These are phyloP conservation scores for Lipomyces mesembrius DNA, from an alignment of 805 yeast genomes.

Conservation along the genomic window DNA sequence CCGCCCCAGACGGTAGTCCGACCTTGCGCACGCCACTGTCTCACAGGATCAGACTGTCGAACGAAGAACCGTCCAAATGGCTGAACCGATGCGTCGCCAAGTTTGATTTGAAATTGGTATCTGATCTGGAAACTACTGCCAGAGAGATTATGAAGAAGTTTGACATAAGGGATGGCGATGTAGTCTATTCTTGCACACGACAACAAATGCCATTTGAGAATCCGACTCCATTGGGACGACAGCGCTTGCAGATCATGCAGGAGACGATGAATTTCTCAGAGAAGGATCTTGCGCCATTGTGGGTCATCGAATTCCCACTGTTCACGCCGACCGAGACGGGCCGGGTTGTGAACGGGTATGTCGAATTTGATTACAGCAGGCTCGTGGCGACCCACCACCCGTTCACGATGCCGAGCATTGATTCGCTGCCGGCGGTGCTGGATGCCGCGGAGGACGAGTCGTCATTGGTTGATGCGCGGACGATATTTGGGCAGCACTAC, in stretches of 20 bases:
- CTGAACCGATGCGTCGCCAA: slow-evolving; percentile 4
- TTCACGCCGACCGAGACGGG: slow-evolving; percentile 71
- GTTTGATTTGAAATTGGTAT: slow-evolving; percentile 13
- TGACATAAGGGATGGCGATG: slow-evolving; percentile 65
- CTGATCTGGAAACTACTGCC: slow-evolving; percentile 13
- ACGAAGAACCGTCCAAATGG: slow-evolving; percentile 42
- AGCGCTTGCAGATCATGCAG: slow-evolving; percentile 73
- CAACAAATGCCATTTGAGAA: slow-evolving; percentile 75
- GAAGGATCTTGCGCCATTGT: slow-evolving; percentile 43
- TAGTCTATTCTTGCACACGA: slow-evolving; percentile 80
- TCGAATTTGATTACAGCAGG: slow-evolving; percentile 57
- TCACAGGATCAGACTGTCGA: background rate
- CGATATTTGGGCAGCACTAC: slow-evolving; percentile 86
- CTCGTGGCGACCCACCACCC: slow-evolving; percentile 90
- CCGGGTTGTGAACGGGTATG: slow-evolving; percentile 52
- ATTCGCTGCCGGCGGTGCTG: slow-evolving; percentile 59
- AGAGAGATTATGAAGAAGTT: background rate
- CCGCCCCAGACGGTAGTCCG: slow-evolving; percentile 39
- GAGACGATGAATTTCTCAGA: slow-evolving; percentile 40
- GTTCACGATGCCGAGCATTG: slow-evolving; percentile 84
- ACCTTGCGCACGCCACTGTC: slow-evolving; percentile 19
- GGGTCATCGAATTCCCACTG: slow-evolving; percentile 94
- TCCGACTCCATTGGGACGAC: slow-evolving; percentile 91
- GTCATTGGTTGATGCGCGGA: slow-evolving; percentile 28
- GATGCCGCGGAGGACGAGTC: slow-evolving; percentile 1